These are phyloP conservation scores for Diplosphaera chodatii DNA, from an alignment of 139 green algal genomes.

Conservation along the genomic window DNA sequence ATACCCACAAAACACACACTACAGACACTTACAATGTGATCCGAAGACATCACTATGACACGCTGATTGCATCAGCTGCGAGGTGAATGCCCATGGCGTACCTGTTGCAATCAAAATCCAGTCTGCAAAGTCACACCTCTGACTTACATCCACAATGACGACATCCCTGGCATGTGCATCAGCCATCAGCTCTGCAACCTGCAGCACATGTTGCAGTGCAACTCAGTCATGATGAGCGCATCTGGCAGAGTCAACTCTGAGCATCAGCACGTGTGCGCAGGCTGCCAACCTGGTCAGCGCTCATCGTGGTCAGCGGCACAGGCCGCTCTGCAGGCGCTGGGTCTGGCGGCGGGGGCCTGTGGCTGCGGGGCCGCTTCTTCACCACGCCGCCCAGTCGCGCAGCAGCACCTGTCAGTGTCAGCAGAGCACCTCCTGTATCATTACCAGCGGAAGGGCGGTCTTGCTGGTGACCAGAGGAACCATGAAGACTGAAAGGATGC, in stretches of 20 bases:
- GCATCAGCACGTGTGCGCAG: too few relatives aligned
- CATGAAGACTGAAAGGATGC: too few relatives aligned
- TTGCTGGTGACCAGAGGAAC: too few relatives aligned
- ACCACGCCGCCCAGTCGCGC: not conserved
- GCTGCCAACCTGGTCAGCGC: not conserved
- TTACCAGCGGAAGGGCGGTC: too few relatives aligned
- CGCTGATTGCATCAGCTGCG: too few relatives aligned
- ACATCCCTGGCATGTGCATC: not conserved
- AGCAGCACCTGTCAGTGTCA: not conserved
- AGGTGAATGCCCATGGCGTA: too few relatives aligned
- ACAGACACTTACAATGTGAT: too few relatives aligned
- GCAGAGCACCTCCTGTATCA: too few relatives aligned
- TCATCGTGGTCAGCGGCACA: not conserved
- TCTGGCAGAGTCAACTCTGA: too few relatives aligned
- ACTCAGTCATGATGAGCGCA: too few relatives aligned
- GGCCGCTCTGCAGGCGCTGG: not conserved
- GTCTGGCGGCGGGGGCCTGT: not conserved
- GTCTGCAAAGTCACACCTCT: not conserved
- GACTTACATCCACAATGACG: not conserved
- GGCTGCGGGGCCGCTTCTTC: not conserved
- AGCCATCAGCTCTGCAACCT: not conserved
- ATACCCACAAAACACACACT: too few relatives aligned
- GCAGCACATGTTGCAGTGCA: not conserved
- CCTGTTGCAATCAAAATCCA: not conserved
- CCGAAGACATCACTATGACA: too few relatives aligned